Evolutionary conservation across 306 rosid species (phyloP).

Genomic region (Quercus glauca): DNA sequence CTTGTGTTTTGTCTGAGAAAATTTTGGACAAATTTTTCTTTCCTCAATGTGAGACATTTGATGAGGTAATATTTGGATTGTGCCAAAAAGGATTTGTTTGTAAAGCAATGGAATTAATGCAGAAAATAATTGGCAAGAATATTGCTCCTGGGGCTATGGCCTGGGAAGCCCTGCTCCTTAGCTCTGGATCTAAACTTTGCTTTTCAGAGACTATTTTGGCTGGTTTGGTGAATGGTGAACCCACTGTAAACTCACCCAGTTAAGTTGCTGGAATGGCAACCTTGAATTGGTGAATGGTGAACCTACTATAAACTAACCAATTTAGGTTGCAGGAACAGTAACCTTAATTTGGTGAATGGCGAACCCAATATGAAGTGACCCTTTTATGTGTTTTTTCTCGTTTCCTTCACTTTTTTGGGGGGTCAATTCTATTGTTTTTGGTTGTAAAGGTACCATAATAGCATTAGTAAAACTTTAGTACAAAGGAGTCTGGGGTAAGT

Average conservation of each 20-base stretch:
- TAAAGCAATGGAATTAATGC: constrained; percentile 49
- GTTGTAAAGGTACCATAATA: too few relatives aligned
- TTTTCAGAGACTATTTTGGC: constrained; percentile 39
- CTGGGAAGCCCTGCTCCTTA: constrained; percentile 63
- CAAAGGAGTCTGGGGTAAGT: too few relatives aligned
- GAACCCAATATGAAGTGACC: too few relatives aligned
- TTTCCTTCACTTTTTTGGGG: too few relatives aligned
- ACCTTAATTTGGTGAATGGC: background rate
- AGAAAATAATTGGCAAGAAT: constrained; percentile 36
- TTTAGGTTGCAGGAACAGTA: background rate
- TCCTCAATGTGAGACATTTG: constrained; percentile 49
- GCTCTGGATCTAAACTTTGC: constrained; percentile 26
- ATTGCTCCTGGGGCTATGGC: constrained; percentile 48
- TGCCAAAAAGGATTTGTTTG: constrained; percentile 48
- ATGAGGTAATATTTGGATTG: constrained; percentile 49
- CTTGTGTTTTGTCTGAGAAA: constrained; percentile 55
- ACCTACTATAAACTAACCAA: too few relatives aligned
- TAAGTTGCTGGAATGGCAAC: background rate
- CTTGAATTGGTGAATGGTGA: background rate
- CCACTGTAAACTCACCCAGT: constrained; percentile 19
- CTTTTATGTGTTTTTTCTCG: background rate
- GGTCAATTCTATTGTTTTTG: too few relatives aligned
- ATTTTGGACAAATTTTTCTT: constrained; percentile 49
- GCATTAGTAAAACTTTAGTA: too few relatives aligned
- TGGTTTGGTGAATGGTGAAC: constrained; percentile 42